These are phyloP conservation scores for Tilletia horrida DNA, from an alignment of 1,284 basidiomycete species.

Conservation along the genomic window DNA sequence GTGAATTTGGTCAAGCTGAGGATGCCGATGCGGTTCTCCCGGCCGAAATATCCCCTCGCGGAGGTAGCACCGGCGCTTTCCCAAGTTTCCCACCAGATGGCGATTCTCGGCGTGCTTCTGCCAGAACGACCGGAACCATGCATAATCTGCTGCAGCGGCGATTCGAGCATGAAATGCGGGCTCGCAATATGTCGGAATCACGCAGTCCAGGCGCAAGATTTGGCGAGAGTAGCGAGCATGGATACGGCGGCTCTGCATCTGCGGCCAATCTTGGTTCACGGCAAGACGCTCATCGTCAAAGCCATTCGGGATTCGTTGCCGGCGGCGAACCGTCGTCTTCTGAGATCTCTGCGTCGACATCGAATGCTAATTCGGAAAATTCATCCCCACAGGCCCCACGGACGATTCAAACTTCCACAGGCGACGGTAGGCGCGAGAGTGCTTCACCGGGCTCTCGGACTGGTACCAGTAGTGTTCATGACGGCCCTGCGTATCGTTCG, in stretches of 20 bases:
- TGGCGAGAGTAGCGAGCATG: not conserved
- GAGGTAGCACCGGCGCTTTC: not conserved
- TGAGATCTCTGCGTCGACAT: no score
- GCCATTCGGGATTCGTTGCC: not conserved
- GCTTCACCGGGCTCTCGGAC: not conserved
- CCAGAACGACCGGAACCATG: not conserved
- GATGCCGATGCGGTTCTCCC: not conserved
- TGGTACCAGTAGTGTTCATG: not conserved
- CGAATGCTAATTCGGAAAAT: no score
- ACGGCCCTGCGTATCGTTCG: not conserved
- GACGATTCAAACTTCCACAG: no score
- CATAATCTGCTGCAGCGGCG: conserved; percentile 2
- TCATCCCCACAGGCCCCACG: no score
- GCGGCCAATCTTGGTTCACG: not conserved
- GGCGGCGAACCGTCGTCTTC: not conserved
- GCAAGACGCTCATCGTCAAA: not conserved
- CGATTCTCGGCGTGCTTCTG: no score
- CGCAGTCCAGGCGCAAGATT: not conserved
- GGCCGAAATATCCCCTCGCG: not conserved
- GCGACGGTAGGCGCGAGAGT: no score
- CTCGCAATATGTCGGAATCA: conserved; percentile 2
- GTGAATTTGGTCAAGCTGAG: not conserved
- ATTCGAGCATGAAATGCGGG: conserved; percentile 10
- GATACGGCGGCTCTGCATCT: not conserved
- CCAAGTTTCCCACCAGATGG: not conserved